These are phyloP conservation scores for Arthrobotrys iridis DNA, from an alignment of 2,329 filamentous ascomycete genomes.

Conservation along the genomic window DNA sequence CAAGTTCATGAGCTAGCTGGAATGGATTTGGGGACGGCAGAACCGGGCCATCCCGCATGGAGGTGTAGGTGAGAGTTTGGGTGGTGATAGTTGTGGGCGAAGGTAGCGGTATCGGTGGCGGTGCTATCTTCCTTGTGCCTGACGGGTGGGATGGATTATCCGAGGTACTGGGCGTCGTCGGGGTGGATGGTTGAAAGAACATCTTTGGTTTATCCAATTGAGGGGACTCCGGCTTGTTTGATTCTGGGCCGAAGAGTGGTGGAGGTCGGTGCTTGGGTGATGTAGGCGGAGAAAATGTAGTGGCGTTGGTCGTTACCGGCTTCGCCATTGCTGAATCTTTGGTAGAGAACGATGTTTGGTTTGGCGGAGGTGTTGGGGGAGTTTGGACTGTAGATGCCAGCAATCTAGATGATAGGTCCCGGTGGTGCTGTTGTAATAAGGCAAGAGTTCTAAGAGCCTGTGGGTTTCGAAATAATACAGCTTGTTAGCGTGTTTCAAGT, in stretches of 20 bases:
- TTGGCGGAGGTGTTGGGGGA: constrained; percentile 53
- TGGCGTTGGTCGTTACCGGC: constrained; percentile 45
- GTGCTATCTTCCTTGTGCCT: constrained; percentile 49
- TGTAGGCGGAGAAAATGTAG: constrained; percentile 50
- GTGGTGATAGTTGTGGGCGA: constrained; percentile 45
- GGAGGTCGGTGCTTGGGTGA: constrained; percentile 53
- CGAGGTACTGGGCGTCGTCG: constrained; percentile 49
- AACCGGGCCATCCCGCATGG: constrained; percentile 38
- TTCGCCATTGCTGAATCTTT: constrained; percentile 53
- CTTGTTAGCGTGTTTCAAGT: constrained; percentile 55
- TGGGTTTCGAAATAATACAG: constrained; percentile 44
- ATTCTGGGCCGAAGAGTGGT: constrained; percentile 45
- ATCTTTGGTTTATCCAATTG: constrained; percentile 49
- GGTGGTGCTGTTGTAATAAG: constrained; percentile 53
- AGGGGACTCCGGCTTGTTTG: constrained; percentile 38
- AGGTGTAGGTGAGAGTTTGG: constrained; percentile 49
- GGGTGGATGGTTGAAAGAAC: constrained; percentile 53
- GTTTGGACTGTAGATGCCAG: constrained; percentile 51
- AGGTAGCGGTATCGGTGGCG: constrained; percentile 46
- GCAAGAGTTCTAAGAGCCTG: constrained; percentile 53
- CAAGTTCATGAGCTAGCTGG: constrained; percentile 49
- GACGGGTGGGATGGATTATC: constrained; percentile 49
- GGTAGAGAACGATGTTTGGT: constrained; percentile 47
- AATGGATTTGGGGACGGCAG: constrained; percentile 52
- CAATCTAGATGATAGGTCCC: constrained; percentile 51